Base-by-base conservation (phyloP, 257 asterid genomes). In the Ballota nigra region DNA sequence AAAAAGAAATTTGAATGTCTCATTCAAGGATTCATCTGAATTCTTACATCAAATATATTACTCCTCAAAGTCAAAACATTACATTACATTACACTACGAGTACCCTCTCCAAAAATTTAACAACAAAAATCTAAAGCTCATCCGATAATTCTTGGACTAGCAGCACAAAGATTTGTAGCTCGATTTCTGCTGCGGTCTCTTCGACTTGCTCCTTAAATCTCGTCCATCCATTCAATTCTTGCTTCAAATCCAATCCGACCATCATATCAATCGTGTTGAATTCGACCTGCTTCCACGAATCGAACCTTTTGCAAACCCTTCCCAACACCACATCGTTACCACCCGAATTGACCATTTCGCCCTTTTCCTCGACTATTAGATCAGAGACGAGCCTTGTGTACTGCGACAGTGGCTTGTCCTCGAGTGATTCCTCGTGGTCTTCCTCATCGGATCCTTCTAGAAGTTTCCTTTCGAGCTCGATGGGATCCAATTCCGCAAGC, bases 401-500 rank as follows among this genome's bases (percentile, higher is more conserved):
- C 45, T 61, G 16, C 7, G 75, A 63, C 66, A 79, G 5, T 6
- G 79, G 77, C 62, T 68, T 77, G 2, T 77, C 80, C 0, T 28
- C 74, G 1, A 68, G 73, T 2, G 65, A 26, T 1, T 64, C 75
- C 11, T 75, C 77, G 7, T 34, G 69, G 12, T 34, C 71, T 26
- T 70, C 81, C 3, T 80, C 88, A 28, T 82, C 87, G 6, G 88
- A 82, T 67, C 75, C 89, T 73, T 88, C 90, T 43, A 84, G 63
- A 76, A 88, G 76, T 64, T 83, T 83, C 68, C 87, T 86, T 82
- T 91, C 96, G 0, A 91, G 98, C 51, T 93, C 96, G 23, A 89
- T 64, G 1, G 97, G 96, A 72, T 91, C 95, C 70, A 93, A 69
- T 65, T 86, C 96, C 1, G 96, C 97, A 0, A 93, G 88, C 53